Evolutionary conservation across 2,329 filamentous ascomycete species (phyloP).

Genomic region (Drechslerella dactyloides): DNA sequence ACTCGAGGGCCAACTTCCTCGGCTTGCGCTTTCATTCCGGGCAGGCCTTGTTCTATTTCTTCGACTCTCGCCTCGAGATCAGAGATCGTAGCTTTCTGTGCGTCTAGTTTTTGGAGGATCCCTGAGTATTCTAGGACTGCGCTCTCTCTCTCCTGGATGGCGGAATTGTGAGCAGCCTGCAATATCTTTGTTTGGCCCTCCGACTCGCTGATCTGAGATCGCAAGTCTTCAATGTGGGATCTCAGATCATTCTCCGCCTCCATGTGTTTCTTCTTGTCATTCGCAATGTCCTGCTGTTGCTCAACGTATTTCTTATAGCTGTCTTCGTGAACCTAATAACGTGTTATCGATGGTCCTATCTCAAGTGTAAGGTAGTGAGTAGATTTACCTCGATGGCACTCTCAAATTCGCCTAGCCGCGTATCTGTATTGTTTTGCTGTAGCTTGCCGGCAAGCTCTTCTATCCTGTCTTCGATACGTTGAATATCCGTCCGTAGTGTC

Average conservation of each 20-base stretch:
- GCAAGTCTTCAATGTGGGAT: slow-evolving; percentile 58
- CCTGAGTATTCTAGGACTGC: slow-evolving; percentile 16
- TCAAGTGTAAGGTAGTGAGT: neutral
- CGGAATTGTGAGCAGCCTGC: slow-evolving; percentile 63
- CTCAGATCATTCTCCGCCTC: slow-evolving; percentile 57
- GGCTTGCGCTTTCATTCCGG: slow-evolving; percentile 9
- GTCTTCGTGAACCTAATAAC: slow-evolving; percentile 24
- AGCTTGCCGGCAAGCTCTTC: slow-evolving; percentile 70
- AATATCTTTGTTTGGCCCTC: slow-evolving; percentile 63
- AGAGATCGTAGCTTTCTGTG: slow-evolving; percentile 3
- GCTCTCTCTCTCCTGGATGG: slow-evolving; percentile 68
- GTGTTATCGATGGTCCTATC: neutral
- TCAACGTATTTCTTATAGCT: slow-evolving; percentile 10
- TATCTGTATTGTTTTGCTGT: slow-evolving; percentile 68
- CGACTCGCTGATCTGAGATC: slow-evolving; percentile 65
- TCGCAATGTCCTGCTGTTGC: slow-evolving; percentile 27
- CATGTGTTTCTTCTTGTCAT: slow-evolving; percentile 18
- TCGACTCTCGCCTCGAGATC: neutral
- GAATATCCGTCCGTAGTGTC: slow-evolving; percentile 67
- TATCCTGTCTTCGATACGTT: slow-evolving; percentile 65
- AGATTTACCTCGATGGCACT: slow-evolving; percentile 13
- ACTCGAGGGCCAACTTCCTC: slow-evolving; percentile 18
- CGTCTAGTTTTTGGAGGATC: slow-evolving; percentile 23
- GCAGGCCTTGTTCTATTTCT: slow-evolving; percentile 7
- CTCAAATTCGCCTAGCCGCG: slow-evolving; percentile 67